Base-by-base conservation (phyloP, 495 filamentous ascomycete species). In the Mycothermus thermophilus region DNA sequence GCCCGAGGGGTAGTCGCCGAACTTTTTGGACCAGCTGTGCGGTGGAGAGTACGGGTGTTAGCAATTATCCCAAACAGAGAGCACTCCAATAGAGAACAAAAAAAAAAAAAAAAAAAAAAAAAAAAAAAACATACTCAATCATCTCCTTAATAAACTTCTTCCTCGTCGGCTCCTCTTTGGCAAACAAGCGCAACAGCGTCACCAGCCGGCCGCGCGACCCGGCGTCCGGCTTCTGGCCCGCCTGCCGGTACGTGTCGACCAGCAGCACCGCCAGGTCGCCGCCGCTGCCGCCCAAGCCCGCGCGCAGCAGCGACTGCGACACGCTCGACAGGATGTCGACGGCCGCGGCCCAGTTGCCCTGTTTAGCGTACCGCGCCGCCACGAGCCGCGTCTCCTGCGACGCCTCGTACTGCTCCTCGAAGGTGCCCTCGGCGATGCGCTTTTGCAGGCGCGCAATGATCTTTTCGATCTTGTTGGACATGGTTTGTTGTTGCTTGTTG, bases 331-430 rank as follows among this genome's bases (percentile, higher is more conserved):
- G 64, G 43, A 96, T 77, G 39, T 93, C 81, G 51, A 86, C 74
- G 12, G 90, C 92, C 3, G 83, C 75, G 51, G 68, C 57, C 63
- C 77, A 94, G 70, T 90, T 85, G 26, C 67, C 60, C 17, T 76
- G 65, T 58, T 95, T 95, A 47, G 83, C 71, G 56, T 99, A 94
- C 19, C 90, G 84, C 30, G 81, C 80, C 22, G 86, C 83, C 44
- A 96, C 84, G 20, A 93, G 83, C 23, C 90, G 82, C 38, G 93
- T 78, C 64, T 97, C 92, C 57, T 97, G 90, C 57, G 93, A 85
- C 34, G 90, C 90, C 70, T 97, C 90, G 63, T 97, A 97, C 42
- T 55, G 52, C 42, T 50, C 50, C 30, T 50, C 52, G 66, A 74
- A 94, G 47, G 83, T 74, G 40, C 90, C 92, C 59, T 90, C 85